Conservation (phyloP, 2,329 filamentous ascomycete genomes). For the Leptographium wingfieldii region DNA sequence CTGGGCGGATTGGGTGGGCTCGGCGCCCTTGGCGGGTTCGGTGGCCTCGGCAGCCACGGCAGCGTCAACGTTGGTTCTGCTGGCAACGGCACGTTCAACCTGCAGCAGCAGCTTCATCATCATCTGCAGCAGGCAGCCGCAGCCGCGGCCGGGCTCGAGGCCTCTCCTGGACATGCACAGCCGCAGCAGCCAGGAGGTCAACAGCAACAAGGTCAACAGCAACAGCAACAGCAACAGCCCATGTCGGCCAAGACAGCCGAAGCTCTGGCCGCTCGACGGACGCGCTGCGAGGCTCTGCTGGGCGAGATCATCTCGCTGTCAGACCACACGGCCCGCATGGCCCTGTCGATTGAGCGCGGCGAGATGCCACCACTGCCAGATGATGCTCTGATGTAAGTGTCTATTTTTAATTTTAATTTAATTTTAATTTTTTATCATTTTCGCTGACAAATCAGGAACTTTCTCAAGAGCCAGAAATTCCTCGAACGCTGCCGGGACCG, state of each 20-base stretch:
- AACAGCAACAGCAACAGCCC: not conserved
- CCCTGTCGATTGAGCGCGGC: constrained; percentile 20
- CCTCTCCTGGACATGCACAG: not conserved
- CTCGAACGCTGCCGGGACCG: constrained; percentile 12
- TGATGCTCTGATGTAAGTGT: constrained; percentile 8
- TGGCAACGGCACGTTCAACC: not conserved
- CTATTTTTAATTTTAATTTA: not conserved
- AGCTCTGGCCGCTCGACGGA: constrained; percentile 8
- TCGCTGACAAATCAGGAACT: constrained; percentile 5
- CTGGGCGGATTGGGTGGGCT: not conserved
- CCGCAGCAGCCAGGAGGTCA: not conserved
- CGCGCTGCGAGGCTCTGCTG: constrained; percentile 20
- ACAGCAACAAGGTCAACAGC: not conserved
- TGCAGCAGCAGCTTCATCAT: not conserved
- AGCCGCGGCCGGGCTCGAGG: not conserved
- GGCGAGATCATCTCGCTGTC: constrained; percentile 28
- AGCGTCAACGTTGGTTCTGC: not conserved
- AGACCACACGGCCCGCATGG: constrained; percentile 29
- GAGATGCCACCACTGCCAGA: constrained; percentile 12
- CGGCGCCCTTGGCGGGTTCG: too few relatives aligned
- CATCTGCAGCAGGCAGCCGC: not conserved
- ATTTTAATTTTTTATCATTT: not conserved
- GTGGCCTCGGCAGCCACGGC: too few relatives aligned
- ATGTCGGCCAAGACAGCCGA: constrained; percentile 9
- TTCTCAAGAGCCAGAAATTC: constrained; percentile 12